A percentile compares a stretch with the other conserved stretches of the same genome.
These are phyloP conservation scores for Aspergillus chevalieri DNA, from an alignment of 2,329 filamentous ascomycete species.

Conservation along the genomic window DNA sequence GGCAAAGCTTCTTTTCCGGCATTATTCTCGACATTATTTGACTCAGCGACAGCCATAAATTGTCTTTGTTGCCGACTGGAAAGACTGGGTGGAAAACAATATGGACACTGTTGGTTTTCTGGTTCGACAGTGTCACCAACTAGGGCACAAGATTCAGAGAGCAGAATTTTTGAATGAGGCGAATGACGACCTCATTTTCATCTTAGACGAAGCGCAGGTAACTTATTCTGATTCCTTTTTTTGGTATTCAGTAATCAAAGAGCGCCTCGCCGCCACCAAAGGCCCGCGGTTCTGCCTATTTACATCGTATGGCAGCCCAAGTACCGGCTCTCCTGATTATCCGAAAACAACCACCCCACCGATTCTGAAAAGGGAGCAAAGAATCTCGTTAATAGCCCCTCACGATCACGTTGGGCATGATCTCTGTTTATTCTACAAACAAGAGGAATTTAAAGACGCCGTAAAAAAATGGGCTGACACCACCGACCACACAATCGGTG, in stretches of 20 bases:
- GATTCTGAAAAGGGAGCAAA: conserved; percentile 2
- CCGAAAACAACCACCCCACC: background rate
- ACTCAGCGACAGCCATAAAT: background rate
- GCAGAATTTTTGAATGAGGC: background rate
- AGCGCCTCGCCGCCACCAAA: background rate
- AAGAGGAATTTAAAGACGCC: conserved; percentile 5
- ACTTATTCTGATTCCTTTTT: conserved; percentile 3
- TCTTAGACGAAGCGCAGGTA: conserved; percentile 8
- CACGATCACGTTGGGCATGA: background rate
- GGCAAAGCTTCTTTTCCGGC: conserved; percentile 4
- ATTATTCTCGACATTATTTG: background rate
- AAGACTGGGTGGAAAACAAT: background rate
- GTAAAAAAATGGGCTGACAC: conserved; percentile 1
- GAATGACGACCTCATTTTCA: conserved; percentile 4
- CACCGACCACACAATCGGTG: background rate
- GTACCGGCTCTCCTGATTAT: conserved; percentile 1
- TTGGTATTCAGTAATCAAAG: conserved; percentile 7
- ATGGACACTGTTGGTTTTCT: background rate
- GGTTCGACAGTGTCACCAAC: background rate
- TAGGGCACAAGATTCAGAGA: background rate
- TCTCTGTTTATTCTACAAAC: conserved; percentile 5
- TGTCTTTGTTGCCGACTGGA: background rate
- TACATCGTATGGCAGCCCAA: conserved; percentile 7
- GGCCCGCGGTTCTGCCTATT: conserved; percentile 7
- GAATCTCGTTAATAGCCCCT: conserved; percentile 5